Conservation (phyloP, 148 eudicot species). For the Simmondsia chinensis region DNA sequence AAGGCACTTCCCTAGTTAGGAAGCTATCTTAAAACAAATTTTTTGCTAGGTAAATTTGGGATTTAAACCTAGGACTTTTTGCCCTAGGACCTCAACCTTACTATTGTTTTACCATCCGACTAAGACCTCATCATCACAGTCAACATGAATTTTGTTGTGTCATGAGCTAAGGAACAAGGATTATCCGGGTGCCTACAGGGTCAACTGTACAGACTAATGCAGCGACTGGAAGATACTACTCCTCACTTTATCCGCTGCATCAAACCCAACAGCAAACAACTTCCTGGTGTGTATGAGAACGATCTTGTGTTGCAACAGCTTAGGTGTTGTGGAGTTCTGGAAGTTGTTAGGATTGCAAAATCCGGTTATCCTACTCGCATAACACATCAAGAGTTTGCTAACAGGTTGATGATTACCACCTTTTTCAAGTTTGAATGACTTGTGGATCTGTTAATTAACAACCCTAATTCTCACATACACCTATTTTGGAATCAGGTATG, state of each 20-base stretch:
- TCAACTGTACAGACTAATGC: slow-evolving; percentile 81
- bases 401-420: slow-evolving; percentile 38
- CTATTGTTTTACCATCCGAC: too few species aligned
- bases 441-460: background rate
- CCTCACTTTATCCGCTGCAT: slow-evolving; percentile 95
- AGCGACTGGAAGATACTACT: slow-evolving; percentile 69
- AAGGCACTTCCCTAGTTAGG: too few species aligned
- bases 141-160: background rate
- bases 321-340: slow-evolving; percentile 84
- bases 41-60: too few species aligned
- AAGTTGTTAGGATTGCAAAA: slow-evolving; percentile 81
- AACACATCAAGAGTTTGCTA: slow-evolving; percentile 81
- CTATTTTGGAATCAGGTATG: slow-evolving; percentile 72
- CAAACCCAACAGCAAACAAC: slow-evolving; percentile 71
- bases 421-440: background rate
- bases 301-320: slow-evolving; percentile 81
- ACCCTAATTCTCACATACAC: slow-evolving; percentile 3
- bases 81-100: too few species aligned
- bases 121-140: too few species aligned
- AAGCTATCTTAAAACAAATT: too few species aligned
- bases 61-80: too few species aligned
- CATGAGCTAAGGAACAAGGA: background rate
- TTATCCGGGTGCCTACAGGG: slow-evolving; percentile 33
- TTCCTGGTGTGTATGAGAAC: slow-evolving; percentile 63
- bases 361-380: slow-evolving; percentile 80